A percentile compares a stretch with the other conserved stretches of the same genome.
Evolutionary conservation across 176 grass and related monocot genomes (phyloP).

Genomic region (Aegilops longissima): DNA sequence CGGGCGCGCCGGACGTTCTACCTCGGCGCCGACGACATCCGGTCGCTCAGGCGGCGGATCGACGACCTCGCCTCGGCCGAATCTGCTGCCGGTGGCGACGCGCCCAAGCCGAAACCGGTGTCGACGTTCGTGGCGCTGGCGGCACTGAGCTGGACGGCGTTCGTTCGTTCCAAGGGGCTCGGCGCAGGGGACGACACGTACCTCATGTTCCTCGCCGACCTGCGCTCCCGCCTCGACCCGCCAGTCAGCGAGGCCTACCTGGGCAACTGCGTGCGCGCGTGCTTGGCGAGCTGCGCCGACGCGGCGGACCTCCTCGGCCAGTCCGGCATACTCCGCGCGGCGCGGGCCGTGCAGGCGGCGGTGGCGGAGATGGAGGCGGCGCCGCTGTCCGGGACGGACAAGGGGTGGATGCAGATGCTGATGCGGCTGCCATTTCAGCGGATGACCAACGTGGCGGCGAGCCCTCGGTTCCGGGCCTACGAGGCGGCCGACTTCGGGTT

Average conservation of each 20-base stretch:
- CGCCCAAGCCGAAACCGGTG: not conserved
- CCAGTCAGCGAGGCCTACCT: constrained; percentile 28
- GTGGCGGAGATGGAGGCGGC: constrained; percentile 37
- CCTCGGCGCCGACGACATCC: constrained; percentile 20
- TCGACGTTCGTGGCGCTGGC: constrained; percentile 7
- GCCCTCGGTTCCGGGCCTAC: constrained; percentile 45
- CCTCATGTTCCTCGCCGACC: constrained; percentile 18
- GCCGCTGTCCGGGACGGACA: not conserved
- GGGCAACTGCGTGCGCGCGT: constrained; percentile 31
- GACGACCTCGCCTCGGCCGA: not conserved
- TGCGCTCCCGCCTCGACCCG: constrained; percentile 15
- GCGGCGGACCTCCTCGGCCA: not conserved
- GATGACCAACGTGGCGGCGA: constrained; percentile 39
- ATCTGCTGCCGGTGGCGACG: not conserved
- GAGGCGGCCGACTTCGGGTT: constrained; percentile 52
- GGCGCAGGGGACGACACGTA: not conserved
- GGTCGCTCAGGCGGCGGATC: not conserved
- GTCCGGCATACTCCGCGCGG: not conserved
- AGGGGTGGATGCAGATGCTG: constrained; percentile 7
- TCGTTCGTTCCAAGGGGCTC: constrained; percentile 10
- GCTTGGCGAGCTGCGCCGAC: constrained; percentile 1
- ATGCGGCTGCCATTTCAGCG: constrained; percentile 5
- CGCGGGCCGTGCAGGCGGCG: constrained; percentile 18
- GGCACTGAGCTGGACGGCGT: constrained; percentile 38
- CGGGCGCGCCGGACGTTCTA: constrained; percentile 30